phyloP scores from a whole-genome alignment of 2,329 filamentous ascomycete genomes.

The Monosporascus sp. region DNA sequence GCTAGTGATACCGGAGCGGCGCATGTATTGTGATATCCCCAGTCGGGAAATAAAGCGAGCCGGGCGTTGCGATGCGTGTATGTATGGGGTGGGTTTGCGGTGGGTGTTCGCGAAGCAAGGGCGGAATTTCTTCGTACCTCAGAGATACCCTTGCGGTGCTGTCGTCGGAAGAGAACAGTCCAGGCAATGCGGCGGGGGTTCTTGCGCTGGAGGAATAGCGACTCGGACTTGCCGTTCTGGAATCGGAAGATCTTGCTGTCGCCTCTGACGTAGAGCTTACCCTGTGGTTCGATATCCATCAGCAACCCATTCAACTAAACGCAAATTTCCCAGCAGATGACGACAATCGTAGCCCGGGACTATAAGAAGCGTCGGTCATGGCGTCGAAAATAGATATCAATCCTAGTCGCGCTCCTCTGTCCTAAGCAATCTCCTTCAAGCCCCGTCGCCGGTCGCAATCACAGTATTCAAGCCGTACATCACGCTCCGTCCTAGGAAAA shows the following conservation, averaged over 20 bases:
- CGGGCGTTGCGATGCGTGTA: too few species aligned
- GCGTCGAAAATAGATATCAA: too few species aligned
- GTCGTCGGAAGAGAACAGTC: conserved; percentile 96
- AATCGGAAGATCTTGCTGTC: conserved; percentile 99
- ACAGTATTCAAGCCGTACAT: too few species aligned
- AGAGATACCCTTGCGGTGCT: conserved; percentile 99
- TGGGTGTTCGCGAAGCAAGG: background rate
- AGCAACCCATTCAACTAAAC: conserved; percentile 15
- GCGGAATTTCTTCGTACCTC: conserved; percentile 65
- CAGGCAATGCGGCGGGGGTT: conserved; percentile 99
- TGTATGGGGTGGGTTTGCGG: too few species aligned
- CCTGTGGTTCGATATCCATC: conserved; percentile 49
- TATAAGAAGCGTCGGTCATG: background rate
- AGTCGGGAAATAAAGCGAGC: too few species aligned
- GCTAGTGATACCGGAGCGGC: too few species aligned
- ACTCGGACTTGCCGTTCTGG: conserved; percentile 99
- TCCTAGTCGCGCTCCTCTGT: background rate
- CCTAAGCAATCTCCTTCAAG: background rate
- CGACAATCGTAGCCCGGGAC: background rate
- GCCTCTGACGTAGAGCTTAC: conserved; percentile 98
- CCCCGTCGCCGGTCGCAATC: background rate
- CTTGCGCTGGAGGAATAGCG: conserved; percentile 99
- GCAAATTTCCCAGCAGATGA: background rate
- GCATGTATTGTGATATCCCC: too few species aligned
- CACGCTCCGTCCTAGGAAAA: too few species aligned